phyloP scores from a whole-genome alignment of 805 yeast species.

The Candida dendrica region DNA sequence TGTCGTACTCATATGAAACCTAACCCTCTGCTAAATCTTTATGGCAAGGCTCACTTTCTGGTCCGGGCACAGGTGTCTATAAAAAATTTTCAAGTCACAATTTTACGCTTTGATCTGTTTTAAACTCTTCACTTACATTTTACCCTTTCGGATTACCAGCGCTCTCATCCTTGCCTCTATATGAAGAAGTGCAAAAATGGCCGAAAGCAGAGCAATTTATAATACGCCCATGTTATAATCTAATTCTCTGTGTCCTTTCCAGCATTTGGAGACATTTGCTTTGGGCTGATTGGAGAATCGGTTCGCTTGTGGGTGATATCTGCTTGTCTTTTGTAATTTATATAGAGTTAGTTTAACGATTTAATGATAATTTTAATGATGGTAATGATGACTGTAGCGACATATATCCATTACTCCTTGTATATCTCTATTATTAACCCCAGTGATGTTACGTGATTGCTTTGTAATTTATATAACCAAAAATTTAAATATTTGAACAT shows the following conservation, averaged over 20 bases:
- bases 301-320: conserved; percentile 25
- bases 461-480: too few relatives aligned
- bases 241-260: conserved; percentile 7
- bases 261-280: neutral
- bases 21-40: too few relatives aligned
- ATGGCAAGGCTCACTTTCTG: too few relatives aligned
- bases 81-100: too few relatives aligned
- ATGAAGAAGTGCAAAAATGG: conserved; percentile 21
- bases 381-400: neutral
- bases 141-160: conserved; percentile 22
- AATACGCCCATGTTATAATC: conserved; percentile 21
- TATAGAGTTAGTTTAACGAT: neutral
- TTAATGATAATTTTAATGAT: neutral
- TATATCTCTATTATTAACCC: too few relatives aligned
- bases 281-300: conserved; percentile 6
- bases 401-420: too few relatives aligned
- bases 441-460: too few relatives aligned
- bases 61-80: too few relatives aligned
- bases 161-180: conserved; percentile 14
- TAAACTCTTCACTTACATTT: conserved; percentile 17
- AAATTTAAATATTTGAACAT: too few relatives aligned
- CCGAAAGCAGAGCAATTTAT: conserved; percentile 19
- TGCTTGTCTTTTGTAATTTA: too few relatives aligned
- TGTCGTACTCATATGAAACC: too few relatives aligned
- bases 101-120: neutral